Percentiles rank a stretch among this genome's conserved stretches.
These are phyloP conservation scores for Phytopythium boreale DNA, from an alignment of 352 stramenopile genomes.

Conservation along the genomic window DNA sequence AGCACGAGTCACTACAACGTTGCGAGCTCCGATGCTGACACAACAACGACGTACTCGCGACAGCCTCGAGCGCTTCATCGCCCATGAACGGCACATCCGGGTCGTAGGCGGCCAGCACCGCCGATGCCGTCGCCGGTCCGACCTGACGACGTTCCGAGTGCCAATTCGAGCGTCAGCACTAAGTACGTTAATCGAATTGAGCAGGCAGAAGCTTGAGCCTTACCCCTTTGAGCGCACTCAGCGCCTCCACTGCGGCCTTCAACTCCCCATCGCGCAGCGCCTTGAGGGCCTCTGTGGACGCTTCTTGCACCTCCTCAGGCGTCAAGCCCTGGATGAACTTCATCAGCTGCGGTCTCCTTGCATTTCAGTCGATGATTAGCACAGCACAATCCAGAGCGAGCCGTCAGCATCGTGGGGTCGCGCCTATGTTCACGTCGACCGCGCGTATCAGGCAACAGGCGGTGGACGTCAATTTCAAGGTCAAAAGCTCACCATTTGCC, in stretches of 20 bases:
- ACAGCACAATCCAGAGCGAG: not conserved
- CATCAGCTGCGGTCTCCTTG: constrained; percentile 56
- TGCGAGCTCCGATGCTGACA: not conserved
- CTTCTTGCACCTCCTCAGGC: constrained; percentile 40
- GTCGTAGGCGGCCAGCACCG: constrained; percentile 70
- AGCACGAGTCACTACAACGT: not conserved
- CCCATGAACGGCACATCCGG: constrained; percentile 70
- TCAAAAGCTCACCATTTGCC: constrained; percentile 58
- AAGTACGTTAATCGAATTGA: not conserved
- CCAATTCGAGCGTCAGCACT: not conserved
- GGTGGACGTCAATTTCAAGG: too few species aligned
- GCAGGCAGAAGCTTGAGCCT: not conserved
- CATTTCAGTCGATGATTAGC: not conserved
- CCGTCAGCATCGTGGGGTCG: not conserved
- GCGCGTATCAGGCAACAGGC: not conserved
- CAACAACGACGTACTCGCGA: constrained; percentile 33
- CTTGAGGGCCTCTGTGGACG: constrained; percentile 40
- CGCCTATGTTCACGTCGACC: not conserved
- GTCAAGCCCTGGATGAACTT: constrained; percentile 56
- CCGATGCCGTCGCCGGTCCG: constrained; percentile 71
- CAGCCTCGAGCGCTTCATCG: constrained; percentile 72
- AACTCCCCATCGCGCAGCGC: constrained; percentile 24
- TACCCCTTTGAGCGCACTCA: constrained; percentile 69
- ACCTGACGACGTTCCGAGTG: constrained; percentile 29
- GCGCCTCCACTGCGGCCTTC: constrained; percentile 42